These are phyloP conservation scores for Apiospora kogelbergensis DNA, from an alignment of 2,329 filamentous ascomycete genomes.

Conservation along the genomic window DNA sequence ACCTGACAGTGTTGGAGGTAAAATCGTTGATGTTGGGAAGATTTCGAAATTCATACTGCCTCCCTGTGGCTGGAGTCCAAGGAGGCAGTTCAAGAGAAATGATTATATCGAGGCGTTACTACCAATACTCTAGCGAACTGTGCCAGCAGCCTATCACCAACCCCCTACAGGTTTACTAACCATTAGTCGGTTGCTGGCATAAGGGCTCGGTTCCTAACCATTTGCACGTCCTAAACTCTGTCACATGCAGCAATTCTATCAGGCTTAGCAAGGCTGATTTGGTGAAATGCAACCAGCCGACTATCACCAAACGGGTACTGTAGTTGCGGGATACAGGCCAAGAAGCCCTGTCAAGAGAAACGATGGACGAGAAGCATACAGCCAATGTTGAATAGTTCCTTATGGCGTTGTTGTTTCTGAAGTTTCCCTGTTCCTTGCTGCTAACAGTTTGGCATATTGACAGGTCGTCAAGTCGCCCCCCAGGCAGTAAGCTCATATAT, in stretches of 20 bases:
- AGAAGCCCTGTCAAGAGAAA: not conserved
- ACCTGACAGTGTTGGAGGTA: not conserved
- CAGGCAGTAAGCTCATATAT: not conserved
- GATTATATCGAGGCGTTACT: too few species aligned
- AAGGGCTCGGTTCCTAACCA: not conserved
- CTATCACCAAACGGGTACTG: not conserved
- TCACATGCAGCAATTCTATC: not conserved
- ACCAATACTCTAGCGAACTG: too few species aligned
- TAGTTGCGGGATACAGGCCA: not conserved
- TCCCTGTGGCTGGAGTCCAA: not conserved
- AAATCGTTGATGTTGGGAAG: not conserved
- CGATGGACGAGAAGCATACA: too few species aligned
- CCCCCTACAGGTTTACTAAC: not conserved
- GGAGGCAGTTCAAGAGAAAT: not conserved
- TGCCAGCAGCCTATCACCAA: too few species aligned
- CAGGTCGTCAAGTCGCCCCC: not conserved
- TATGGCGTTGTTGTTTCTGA: too few species aligned
- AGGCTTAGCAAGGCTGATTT: not conserved
- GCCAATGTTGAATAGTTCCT: not conserved
- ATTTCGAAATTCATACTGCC: not conserved
- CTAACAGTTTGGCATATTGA: not conserved
- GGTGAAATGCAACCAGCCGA: not conserved
- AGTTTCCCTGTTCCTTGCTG: too few species aligned
- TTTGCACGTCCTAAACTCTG: too few species aligned
- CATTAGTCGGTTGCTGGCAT: not conserved